These are phyloP conservation scores for Leucoagaricus sp. DNA, from an alignment of 1,284 basidiomycete genomes.

Conservation along the genomic window DNA sequence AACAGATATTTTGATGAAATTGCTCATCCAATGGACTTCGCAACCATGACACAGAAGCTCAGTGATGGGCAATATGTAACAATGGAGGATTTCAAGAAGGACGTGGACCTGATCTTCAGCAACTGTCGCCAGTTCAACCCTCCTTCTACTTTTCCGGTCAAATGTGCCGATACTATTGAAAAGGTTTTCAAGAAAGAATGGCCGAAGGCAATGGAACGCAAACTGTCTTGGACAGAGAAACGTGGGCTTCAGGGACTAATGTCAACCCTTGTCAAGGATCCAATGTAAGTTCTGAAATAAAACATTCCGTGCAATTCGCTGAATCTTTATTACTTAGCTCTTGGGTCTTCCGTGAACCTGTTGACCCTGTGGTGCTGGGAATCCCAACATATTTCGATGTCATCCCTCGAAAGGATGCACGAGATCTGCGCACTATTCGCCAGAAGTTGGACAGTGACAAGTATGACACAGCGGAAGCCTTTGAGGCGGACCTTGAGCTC, in stretches of 20 bases:
- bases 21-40: slow-evolving; percentile 92
- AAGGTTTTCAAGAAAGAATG: slow-evolving; percentile 85
- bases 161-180: slow-evolving; percentile 76
- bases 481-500: slow-evolving; percentile 81
- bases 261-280: slow-evolving; percentile 72
- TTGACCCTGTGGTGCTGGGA: slow-evolving; percentile 73
- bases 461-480: slow-evolving; percentile 75
- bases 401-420: slow-evolving; percentile 82
- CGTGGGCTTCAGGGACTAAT: slow-evolving; percentile 75
- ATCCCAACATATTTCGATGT: slow-evolving; percentile 86
- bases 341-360: slow-evolving; percentile 84
- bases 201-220: slow-evolving; percentile 75
- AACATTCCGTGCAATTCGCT: no score
- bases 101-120: slow-evolving; percentile 82
- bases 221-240: slow-evolving; percentile 81
- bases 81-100: slow-evolving; percentile 82
- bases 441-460: slow-evolving; percentile 82
- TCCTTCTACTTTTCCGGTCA: slow-evolving; percentile 72
- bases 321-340: slow-evolving; percentile 43
- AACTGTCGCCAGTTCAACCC: slow-evolving; percentile 94
- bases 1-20: slow-evolving; percentile 92
- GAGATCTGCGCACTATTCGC: slow-evolving; percentile 86
- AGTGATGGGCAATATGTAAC: slow-evolving; percentile 66
- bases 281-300: slow-evolving; percentile 55
- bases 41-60: slow-evolving; percentile 80